phyloP scores from a whole-genome alignment of 441 rosid species.

The Macaranga tanarius region DNA sequence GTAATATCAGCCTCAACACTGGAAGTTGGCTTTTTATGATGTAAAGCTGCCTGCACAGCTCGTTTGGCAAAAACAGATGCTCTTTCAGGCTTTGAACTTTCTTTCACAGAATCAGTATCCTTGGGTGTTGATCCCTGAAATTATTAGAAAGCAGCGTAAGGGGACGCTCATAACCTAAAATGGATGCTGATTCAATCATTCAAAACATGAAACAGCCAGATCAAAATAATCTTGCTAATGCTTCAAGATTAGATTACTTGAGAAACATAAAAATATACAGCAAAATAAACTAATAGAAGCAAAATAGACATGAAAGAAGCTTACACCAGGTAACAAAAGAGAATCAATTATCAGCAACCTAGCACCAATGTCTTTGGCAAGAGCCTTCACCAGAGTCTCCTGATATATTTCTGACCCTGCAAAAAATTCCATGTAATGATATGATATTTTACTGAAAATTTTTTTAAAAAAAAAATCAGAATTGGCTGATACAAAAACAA shows the following conservation, averaged over 20 bases:
- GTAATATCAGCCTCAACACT: conserved; percentile 95
- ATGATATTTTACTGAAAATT: not conserved
- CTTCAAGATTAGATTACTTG: not conserved
- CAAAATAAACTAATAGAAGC: not conserved
- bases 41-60: conserved; percentile 61
- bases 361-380: conserved; percentile 87
- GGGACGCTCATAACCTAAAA: not conserved
- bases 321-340: conserved; percentile 93
- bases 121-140: conserved; percentile 67
- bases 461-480: conserved; percentile 1
- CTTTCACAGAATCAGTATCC: conserved; percentile 72
- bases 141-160: conserved; percentile 15
- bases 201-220: not conserved
- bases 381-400: conserved; percentile 87
- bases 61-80: conserved; percentile 68
- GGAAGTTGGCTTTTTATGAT: conserved; percentile 80
- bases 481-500: not conserved
- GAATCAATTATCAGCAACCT: conserved; percentile 79
- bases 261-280: not conserved
- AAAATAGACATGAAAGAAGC: conserved; percentile 23
- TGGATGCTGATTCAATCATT: not conserved
- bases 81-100: conserved; percentile 72
- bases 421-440: conserved; percentile 17
- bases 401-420: conserved; percentile 98
- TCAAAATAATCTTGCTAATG: not conserved